phyloP scores from a whole-genome alignment of 768 basidiomycete species.

The Asterophora lycoperdoides region DNA sequence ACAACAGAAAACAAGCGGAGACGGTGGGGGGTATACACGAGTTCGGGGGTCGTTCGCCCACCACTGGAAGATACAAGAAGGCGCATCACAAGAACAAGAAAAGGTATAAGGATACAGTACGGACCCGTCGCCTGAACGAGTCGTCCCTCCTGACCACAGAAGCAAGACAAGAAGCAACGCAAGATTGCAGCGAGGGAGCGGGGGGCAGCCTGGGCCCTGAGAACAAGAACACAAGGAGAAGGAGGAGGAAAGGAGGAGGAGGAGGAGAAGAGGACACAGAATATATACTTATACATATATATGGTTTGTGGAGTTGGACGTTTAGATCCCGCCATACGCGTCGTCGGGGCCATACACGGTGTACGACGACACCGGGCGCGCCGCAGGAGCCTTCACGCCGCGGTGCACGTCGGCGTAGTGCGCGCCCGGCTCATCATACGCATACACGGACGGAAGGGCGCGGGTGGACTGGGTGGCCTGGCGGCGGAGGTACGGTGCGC shows the following conservation, averaged over 20 bases:
- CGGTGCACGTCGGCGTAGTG: constrained; percentile 19
- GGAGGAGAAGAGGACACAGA: neutral
- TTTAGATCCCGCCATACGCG: constrained; percentile 64
- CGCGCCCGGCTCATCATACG: constrained; percentile 6
- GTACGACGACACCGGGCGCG: constrained; percentile 19
- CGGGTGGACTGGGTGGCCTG: constrained; percentile 9
- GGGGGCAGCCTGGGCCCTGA: constrained; percentile 4
- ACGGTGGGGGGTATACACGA: constrained; percentile 18
- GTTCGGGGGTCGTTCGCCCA: constrained; percentile 14
- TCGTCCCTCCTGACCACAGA: neutral
- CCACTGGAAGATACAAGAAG: neutral
- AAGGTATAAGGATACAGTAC: neutral
- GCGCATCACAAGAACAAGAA: neutral
- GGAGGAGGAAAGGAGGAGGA: neutral
- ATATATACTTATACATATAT: too few relatives aligned
- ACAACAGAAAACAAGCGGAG: too few relatives aligned
- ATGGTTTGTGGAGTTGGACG: constrained; percentile 6
- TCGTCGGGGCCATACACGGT: constrained; percentile 64
- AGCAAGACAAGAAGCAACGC: constrained; percentile 1
- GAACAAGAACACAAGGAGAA: too few relatives aligned
- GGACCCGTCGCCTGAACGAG: constrained; percentile 1
- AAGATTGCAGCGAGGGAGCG: constrained; percentile 1
- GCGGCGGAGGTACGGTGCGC: constrained; percentile 10
- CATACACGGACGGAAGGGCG: constrained; percentile 10
- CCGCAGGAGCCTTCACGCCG: constrained; percentile 14